Conservation (phyloP, 2,329 filamentous ascomycete genomes). For the Colletotrichum plurivorum region DNA sequence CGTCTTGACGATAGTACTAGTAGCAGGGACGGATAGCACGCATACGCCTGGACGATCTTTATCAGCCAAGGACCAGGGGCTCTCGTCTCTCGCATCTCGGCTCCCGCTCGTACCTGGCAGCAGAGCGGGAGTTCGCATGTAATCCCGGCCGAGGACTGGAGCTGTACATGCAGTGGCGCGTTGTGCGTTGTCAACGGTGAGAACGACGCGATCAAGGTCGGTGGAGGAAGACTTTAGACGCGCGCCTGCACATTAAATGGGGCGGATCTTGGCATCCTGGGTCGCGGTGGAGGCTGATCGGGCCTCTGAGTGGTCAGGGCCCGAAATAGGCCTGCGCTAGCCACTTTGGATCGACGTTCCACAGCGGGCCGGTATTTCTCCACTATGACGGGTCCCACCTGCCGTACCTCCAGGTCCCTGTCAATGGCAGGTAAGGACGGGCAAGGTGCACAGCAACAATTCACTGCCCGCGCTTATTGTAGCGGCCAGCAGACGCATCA, state of each 20-base stretch:
- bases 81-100: not conserved
- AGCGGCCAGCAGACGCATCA: no score
- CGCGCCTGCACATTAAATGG: conserved; percentile 36
- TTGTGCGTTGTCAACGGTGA: conserved; percentile 13
- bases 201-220: conserved; percentile 28
- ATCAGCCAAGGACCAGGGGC: not conserved
- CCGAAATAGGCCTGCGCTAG: conserved; percentile 35
- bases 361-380: conserved; percentile 34
- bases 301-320: conserved; percentile 30
- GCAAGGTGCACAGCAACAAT: no score
- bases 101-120: not conserved
- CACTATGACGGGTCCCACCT: conserved; percentile 5
- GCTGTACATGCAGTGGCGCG: not conserved
- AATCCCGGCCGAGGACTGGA: not conserved
- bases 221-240: conserved; percentile 29
- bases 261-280: conserved; percentile 15
- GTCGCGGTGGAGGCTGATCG: not conserved
- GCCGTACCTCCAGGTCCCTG: not conserved
- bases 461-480: no score
- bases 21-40: no score
- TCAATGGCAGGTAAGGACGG: no score
- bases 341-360: conserved; percentile 7
- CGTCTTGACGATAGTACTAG: no score
- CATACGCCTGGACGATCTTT: no score
- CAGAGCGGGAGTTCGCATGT: not conserved